Conservation (phyloP, 257 asterid species). For the Ehretia macrophylla region DNA sequence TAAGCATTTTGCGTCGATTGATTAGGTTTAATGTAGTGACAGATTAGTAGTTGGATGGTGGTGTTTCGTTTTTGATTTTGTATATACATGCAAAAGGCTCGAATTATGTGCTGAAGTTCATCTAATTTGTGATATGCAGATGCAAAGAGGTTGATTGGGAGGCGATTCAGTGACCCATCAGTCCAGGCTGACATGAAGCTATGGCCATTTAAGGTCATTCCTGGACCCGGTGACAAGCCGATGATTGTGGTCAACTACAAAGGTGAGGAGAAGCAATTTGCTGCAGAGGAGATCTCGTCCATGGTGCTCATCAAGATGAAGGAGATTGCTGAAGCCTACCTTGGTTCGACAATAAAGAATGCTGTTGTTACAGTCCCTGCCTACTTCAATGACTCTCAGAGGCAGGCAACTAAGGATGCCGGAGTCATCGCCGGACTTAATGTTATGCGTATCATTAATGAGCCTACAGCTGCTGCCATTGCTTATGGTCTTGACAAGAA, state of each 20-base stretch:
- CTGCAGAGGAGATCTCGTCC: slow-evolving; percentile 31
- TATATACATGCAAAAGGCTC: neutral
- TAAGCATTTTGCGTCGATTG: too few species aligned
- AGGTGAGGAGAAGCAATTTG: slow-evolving; percentile 31
- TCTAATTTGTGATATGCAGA: slow-evolving; percentile 8
- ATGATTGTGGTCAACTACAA: slow-evolving; percentile 32
- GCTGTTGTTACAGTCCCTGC: slow-evolving; percentile 38
- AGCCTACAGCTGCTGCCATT: slow-evolving; percentile 46
- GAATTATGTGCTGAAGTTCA: neutral
- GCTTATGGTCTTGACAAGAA: slow-evolving; percentile 46
- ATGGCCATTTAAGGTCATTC: slow-evolving; percentile 33
- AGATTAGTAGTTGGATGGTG: too few species aligned
- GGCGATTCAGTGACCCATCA: slow-evolving; percentile 30
- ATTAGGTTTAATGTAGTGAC: too few species aligned
- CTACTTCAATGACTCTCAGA: slow-evolving; percentile 37
- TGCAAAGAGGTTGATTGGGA: slow-evolving; percentile 32
- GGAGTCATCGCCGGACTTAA: slow-evolving; percentile 36
- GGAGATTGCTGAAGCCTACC: slow-evolving; percentile 32
- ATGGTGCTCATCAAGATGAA: slow-evolving; percentile 34
- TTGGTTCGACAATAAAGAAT: slow-evolving; percentile 24
- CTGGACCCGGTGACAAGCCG: slow-evolving; percentile 33
- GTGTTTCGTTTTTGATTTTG: too few species aligned
- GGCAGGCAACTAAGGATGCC: slow-evolving; percentile 46
- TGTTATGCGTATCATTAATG: slow-evolving; percentile 36
- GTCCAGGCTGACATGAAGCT: slow-evolving; percentile 32